A percentile compares a stretch with the other conserved stretches of the same genome.
phyloP scores from a whole-genome alignment of 148 eudicot genomes.

The Polygonum maritimum region DNA sequence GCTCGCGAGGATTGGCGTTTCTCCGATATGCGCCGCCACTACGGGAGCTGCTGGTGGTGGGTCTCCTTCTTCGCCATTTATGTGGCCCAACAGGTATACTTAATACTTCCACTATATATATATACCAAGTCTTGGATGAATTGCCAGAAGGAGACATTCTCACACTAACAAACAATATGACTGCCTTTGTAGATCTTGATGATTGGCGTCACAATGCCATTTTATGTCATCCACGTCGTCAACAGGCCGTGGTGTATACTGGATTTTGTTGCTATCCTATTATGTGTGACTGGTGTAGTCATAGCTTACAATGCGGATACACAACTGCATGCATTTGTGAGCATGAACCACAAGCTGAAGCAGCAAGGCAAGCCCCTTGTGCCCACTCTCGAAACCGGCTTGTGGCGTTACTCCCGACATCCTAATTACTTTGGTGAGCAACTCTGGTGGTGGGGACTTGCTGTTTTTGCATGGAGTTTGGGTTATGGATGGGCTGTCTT shows the following conservation, averaged over 20 bases:
- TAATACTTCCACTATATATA: too few species aligned
- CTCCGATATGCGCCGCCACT: constrained; percentile 51
- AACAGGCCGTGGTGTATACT: constrained; percentile 47
- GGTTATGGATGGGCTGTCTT: constrained; percentile 50
- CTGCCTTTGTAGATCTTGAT: constrained; percentile 47
- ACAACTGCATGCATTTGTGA: constrained; percentile 54
- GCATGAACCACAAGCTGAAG: constrained; percentile 41
- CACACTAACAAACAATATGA: background rate
- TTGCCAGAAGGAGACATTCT: background rate
- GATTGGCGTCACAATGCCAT: constrained; percentile 61
- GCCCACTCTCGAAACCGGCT: constrained; percentile 54
- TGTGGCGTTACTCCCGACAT: constrained; percentile 82
- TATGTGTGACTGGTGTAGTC: constrained; percentile 51
- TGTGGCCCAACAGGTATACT: constrained; percentile 66
- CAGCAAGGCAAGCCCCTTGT: constrained; percentile 33
- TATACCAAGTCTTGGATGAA: background rate
- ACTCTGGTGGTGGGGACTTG: constrained; percentile 98
- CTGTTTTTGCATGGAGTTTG: constrained; percentile 61
- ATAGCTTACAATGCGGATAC: constrained; percentile 75
- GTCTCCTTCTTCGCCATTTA: constrained; percentile 78
- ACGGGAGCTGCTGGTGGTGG: constrained; percentile 87
- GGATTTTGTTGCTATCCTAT: constrained; percentile 45
- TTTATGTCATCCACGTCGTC: constrained; percentile 56
- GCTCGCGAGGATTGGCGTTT: constrained; percentile 96
- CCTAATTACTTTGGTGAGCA: constrained; percentile 98